Evolutionary conservation across 345 rosid genomes (phyloP).

Genomic region (Clarkia xantiana): DNA sequence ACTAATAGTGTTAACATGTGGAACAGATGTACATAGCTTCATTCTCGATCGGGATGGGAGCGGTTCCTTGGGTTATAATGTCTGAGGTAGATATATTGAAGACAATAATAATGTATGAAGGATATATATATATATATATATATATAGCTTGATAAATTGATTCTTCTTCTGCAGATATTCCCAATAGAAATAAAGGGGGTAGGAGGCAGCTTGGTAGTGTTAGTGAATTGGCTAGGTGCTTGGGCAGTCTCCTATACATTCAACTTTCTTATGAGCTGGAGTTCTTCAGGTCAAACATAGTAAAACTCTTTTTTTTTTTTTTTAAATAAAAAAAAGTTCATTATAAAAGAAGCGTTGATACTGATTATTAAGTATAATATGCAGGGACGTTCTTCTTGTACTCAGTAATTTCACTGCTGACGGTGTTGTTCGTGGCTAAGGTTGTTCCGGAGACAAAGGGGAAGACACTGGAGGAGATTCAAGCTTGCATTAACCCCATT

Average conservation of each 20-base stretch:
- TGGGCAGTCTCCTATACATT: slow-evolving; percentile 83
- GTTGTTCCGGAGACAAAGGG: slow-evolving; percentile 89
- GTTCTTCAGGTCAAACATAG: slow-evolving; percentile 48
- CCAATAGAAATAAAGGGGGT: slow-evolving; percentile 73
- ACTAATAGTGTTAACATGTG: neutral
- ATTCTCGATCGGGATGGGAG: slow-evolving; percentile 84
- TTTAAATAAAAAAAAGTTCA: too few relatives aligned
- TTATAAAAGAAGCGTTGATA: too few relatives aligned
- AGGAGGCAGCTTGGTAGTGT: slow-evolving; percentile 86
- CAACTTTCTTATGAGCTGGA: slow-evolving; percentile 77
- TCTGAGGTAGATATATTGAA: slow-evolving; percentile 47
- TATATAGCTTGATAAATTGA: too few relatives aligned
- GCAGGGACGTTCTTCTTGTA: slow-evolving; percentile 70
- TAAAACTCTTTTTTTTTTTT: neutral
- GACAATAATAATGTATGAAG: neutral
- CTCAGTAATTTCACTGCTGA: slow-evolving; percentile 43
- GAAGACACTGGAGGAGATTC: slow-evolving; percentile 82
- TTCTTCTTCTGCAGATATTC: slow-evolving; percentile 43
- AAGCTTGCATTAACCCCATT: slow-evolving; percentile 41
- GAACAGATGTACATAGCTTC: slow-evolving; percentile 46
- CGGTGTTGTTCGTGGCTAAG: slow-evolving; percentile 61
- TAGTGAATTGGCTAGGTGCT: slow-evolving; percentile 89
- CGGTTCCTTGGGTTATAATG: slow-evolving; percentile 95
- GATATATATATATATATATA: too few relatives aligned
- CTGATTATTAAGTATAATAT: too few relatives aligned